Base-by-base conservation (phyloP, 75 land plant species). In the Selaginella moellendorffii region DNA sequence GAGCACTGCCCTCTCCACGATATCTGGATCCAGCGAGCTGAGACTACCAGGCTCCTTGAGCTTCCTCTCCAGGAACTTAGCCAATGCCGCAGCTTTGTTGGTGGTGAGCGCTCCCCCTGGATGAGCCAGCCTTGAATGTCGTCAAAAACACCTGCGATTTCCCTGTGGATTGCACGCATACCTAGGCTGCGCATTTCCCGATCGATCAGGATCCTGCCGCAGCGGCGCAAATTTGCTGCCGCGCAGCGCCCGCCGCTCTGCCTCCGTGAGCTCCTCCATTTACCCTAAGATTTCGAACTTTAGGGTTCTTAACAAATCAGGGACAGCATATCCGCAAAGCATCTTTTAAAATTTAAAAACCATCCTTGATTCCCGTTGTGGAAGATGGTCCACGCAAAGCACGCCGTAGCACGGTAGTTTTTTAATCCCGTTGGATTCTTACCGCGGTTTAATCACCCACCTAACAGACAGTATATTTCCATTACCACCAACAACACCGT, bases 61-160 rank as follows among this genome's bases (percentile, higher is more conserved):
- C 71, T 93, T 93, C 42, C 98, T 81, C 26, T 88, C 80, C 9
- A 93, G 71, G 69, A 93, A 93, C 75, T 93, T 93, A 1, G 87
- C 96, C 63, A 93, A 67, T 25, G 98, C 98, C 8, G 84, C 89
- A 8, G 90, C 98, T 76, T 93, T 93, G 63, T 93, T 93, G 2
- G 98, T 93, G 20, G 81, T 73, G 58, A 93, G 64, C 0, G 98
- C 82, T 27, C 98, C 98, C 12, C 90, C 90, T 23, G 96, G 98
- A 63, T 93, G 98, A 64, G 98, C 84, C 77, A 85, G 63, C 67
- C 98, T 93, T 60, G 59, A 66, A 22, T 31, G 24, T 31, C 22
- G 18, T 29, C n/a, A 31, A 20, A 42, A 51, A 63, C 9, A 77
- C 78, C 81, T 76, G 67, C 70, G 70, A 18, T 31, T 24, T n/a